Base-by-base conservation (phyloP, 2,329 filamentous ascomycete genomes). In the Seiridium cupressi region DNA sequence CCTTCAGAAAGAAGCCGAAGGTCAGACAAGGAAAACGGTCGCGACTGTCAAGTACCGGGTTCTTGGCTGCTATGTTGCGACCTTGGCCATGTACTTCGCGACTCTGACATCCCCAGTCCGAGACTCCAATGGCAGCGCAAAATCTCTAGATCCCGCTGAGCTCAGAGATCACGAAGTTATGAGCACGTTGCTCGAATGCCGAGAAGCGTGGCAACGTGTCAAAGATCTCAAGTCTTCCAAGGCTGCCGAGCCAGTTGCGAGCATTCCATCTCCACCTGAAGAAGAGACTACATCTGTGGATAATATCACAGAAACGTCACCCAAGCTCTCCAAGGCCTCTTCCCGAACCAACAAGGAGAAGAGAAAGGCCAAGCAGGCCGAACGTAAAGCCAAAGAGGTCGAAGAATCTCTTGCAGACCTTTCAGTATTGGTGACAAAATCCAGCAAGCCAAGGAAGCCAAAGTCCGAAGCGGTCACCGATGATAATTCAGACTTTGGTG, bases 71-170 rank as follows among this genome's bases (percentile, higher is more conserved):
- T 98, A 99, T 71, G 81, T 98, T 32, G 92, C 91, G 48, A 84
- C 92, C 1, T 81, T 99, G 66, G 89, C 91, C 54, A 93, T 97
- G 86, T 99, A 99, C 75, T 97, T 99, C 73, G 91, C 93, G 44
- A 84, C 98, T 42, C 79, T 99, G n/a, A 92, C 92, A 9, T 96
- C 92, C 0, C 89, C 92, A 1, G 84, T 88, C 2, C 82, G 88
- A 55, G 86, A 88, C 61, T 77, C 79, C 1, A 76, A 80, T 42
- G 81, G 81, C 6, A 74, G 78, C 0, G 75, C 77, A 10, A 82
- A 87, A 61, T 83, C 91, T 0, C 76, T 96, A 64, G 84, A 91
- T 58, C 90, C 94, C 4, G 80, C 83, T n/a, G 88, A 96, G 66
- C 78, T 99, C 47, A 88, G 92, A 62, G 91, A 97, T 57, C 95